A percentile compares a stretch with the other conserved stretches of the same genome.
Conservation (phyloP, 192 early-diverging fungal genomes). For the Podila epigama region DNA sequence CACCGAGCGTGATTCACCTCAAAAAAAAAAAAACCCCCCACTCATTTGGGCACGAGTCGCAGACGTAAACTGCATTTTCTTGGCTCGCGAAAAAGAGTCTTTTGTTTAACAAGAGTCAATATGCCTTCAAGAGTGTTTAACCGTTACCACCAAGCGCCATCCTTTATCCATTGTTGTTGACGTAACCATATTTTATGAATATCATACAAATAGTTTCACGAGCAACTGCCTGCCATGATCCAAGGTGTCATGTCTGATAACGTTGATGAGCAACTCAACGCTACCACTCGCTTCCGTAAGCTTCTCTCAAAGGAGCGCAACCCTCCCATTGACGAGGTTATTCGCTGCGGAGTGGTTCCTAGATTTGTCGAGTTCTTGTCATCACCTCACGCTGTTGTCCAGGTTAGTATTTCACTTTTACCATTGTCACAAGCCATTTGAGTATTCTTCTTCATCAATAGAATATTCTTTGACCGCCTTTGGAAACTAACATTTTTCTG, state of each 20-base stretch:
- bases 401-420: constrained; percentile 60
- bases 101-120: too few relatives aligned
- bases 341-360: constrained; percentile 90
- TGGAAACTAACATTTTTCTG: too few relatives aligned
- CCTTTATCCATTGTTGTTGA: not conserved
- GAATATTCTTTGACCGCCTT: too few relatives aligned
- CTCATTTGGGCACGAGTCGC: too few relatives aligned
- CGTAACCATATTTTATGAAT: not conserved
- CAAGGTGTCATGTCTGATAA: constrained; percentile 78
- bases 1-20: not conserved
- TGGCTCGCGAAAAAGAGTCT: too few relatives aligned
- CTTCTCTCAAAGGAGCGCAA: constrained; percentile 93
- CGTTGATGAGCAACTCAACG: constrained; percentile 78
- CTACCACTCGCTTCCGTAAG: constrained; percentile 93
- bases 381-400: constrained; percentile 84
- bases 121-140: too few relatives aligned
- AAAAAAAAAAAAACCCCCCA: too few relatives aligned
- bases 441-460: not conserved
- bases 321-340: constrained; percentile 97
- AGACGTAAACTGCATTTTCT: too few relatives aligned
- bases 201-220: constrained; percentile 63
- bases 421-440: not conserved
- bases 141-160: too few relatives aligned
- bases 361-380: constrained; percentile 94
- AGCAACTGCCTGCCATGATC: constrained; percentile 83